A percentile compares a stretch with the other conserved stretches of the same genome.
phyloP scores from a whole-genome alignment of 78 protist genomes.

The Monocercomonoides exilis region DNA sequence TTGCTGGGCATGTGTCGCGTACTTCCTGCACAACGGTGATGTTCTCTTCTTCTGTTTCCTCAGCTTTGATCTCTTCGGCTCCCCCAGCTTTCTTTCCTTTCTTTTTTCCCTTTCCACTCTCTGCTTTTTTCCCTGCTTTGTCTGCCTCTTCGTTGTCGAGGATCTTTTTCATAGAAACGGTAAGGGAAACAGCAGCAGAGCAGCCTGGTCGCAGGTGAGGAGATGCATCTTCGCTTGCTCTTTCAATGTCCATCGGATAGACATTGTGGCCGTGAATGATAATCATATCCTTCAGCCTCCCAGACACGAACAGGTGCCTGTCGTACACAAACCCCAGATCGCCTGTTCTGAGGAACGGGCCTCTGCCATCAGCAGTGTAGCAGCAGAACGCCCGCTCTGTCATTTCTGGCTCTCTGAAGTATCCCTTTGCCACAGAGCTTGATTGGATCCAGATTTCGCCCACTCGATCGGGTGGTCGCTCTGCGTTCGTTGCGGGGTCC shows the following conservation, averaged over 20 bases:
- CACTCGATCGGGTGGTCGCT: neutral
- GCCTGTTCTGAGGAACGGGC: neutral
- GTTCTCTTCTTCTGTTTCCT: neutral
- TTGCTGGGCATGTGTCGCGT: no score
- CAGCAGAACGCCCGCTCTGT: neutral
- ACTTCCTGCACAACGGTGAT: no score
- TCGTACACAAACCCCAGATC: neutral
- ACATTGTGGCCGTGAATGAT: conserved; percentile 13
- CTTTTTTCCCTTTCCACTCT: no score
- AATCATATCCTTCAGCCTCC: neutral
- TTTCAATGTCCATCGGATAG: neutral
- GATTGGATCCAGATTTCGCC: neutral
- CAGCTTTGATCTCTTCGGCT: neutral
- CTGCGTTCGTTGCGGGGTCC: no score
- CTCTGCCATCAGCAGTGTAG: neutral
- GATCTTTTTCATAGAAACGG: neutral
- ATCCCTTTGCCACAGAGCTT: neutral
- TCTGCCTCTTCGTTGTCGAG: neutral
- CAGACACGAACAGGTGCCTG: neutral
- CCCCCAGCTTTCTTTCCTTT: no score
- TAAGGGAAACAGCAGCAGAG: neutral
- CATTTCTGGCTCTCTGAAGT: neutral
- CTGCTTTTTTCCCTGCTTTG: no score
- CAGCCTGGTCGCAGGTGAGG: neutral
- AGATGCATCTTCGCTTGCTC: neutral